Conservation (phyloP, 2,329 filamentous ascomycete species). For the Knoxdaviesia capensis region DNA sequence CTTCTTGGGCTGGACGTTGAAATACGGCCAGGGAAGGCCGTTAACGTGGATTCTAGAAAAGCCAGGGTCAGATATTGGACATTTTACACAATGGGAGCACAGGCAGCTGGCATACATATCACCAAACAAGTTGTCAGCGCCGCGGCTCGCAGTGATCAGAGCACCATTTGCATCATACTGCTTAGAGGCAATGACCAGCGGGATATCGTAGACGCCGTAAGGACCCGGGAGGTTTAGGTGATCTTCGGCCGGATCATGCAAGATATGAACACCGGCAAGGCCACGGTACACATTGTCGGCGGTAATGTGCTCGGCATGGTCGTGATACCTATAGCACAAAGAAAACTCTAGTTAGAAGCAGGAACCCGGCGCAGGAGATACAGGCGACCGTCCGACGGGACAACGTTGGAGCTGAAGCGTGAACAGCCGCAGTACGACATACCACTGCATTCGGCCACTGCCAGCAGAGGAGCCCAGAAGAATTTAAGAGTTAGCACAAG, state of each 20-base stretch:
- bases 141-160: constrained; percentile 22
- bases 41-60: constrained; percentile 13
- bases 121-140: constrained; percentile 28
- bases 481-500: not conserved
- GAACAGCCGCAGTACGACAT: not conserved
- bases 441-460: constrained; percentile 30
- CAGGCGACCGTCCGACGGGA: too few relatives aligned
- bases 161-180: constrained; percentile 29
- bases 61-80: not conserved
- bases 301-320: constrained; percentile 21
- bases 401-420: too few relatives aligned
- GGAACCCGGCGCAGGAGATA: too few relatives aligned
- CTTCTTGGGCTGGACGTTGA: constrained; percentile 37
- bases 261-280: constrained; percentile 33
- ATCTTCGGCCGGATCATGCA: constrained; percentile 28
- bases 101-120: constrained; percentile 15
- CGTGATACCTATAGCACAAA: constrained; percentile 21
- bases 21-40: constrained; percentile 36
- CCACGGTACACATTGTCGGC: constrained; percentile 34
- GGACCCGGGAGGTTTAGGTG: constrained; percentile 24
- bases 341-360: not conserved
- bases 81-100: too few relatives aligned
- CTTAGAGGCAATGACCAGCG: constrained; percentile 27
- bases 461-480: not conserved
- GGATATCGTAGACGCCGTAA: constrained; percentile 31